Evolutionary conservation across 139 green algal species (phyloP).

Genomic region (Haematococcus lacustris): DNA sequence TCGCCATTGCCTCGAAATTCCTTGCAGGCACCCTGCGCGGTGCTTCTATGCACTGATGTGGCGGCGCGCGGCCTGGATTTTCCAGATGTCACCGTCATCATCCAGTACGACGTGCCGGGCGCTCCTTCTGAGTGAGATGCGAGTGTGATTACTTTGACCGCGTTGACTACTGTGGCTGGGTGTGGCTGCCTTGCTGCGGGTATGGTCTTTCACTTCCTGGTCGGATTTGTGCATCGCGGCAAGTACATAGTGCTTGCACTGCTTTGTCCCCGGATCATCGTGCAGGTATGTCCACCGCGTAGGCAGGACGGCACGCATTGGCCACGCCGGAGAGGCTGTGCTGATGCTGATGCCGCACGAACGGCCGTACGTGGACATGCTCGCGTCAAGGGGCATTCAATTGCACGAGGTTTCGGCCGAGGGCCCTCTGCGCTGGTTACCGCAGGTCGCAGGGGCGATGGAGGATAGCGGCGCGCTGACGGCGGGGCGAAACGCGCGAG

Average conservation of each 20-base stretch:
- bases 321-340: constrained; percentile 67
- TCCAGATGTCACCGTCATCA: constrained; percentile 69
- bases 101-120: constrained; percentile 89
- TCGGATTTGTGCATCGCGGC: too few species aligned
- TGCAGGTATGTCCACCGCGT: constrained; percentile 72
- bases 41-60: constrained; percentile 85
- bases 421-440: constrained; percentile 1
- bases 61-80: constrained; percentile 88
- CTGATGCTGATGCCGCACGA: constrained; percentile 85
- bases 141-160: too few species aligned
- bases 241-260: too few species aligned
- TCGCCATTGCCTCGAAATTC: too few species aligned
- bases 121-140: constrained; percentile 65
- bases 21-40: constrained; percentile 38
- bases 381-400: constrained; percentile 44
- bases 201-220: too few species aligned
- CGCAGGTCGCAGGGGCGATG: not conserved
- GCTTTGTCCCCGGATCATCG: too few species aligned
- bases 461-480: not conserved
- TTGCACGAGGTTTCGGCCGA: constrained; percentile 13
- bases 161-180: too few species aligned
- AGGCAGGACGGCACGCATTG: constrained; percentile 83
- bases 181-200: too few species aligned
- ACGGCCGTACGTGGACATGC: constrained; percentile 63
- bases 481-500: not conserved